Evolutionary conservation across 257 asterid genomes (phyloP), one percentile per base, ranked within the genome.

Genomic region (Ilex aquifolium): DNA sequence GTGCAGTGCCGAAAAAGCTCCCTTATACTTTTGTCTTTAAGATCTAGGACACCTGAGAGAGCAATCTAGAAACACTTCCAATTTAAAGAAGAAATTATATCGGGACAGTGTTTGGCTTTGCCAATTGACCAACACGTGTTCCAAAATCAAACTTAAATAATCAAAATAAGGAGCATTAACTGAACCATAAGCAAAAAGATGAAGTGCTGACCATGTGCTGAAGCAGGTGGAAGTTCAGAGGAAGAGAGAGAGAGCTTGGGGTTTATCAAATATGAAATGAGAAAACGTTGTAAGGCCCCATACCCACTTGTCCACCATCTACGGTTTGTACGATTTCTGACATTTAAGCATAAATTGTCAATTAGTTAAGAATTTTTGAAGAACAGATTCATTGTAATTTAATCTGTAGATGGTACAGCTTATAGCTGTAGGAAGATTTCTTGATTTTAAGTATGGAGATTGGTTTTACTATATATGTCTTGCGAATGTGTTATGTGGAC

Each of bases 131-230:
- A n/a, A 67, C 79, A 68, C 76, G 68, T 69, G 71, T 60, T 49
- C 12, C n/a, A 16, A 51, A 57, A 36, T 0, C 27, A 13, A 15
- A 57, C 16, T 64, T 17, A 31, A 21, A 21, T 21, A 21, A 21
- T 21, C 27, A 12, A 15, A 8, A 46, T 31, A 29, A 0, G 30
- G 44, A 27, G 27, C 32, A 57, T 66, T 13, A 14, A 21, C 17
- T 52, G 49, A 17, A 13, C 15, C 30, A 53, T 44, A 67, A 10
- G 27, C 59, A 62, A 30, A 72, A 16, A 49, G 53, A 36, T 58
- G 7, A 44, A 69, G 81, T 79, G 89, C 55, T 62, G 46, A 58
- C 67, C 84, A 83, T 80, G 89, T 83, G 89, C 76, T 48, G 65
- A 69, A 71, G 68, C 51, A n/a, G 54, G 73, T 64, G 46, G 67